phyloP scores from a whole-genome alignment of 2,329 filamentous ascomycete species.

The Venturia carpophila region DNA sequence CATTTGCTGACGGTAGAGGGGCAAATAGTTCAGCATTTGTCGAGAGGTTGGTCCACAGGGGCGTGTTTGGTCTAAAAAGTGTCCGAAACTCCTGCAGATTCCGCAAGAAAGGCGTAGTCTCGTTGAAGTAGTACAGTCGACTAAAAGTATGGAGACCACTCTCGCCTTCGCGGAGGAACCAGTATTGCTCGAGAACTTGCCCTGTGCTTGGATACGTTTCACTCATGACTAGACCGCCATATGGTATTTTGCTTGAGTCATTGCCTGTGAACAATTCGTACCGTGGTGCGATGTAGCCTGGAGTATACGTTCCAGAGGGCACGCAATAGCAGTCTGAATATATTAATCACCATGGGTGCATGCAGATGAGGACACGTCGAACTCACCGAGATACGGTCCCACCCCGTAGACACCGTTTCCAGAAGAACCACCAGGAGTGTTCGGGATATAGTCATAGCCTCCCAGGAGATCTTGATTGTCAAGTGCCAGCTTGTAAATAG shows the following conservation, averaged over 20 bases:
- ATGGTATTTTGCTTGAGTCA: constrained; percentile 32
- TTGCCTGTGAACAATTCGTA: constrained; percentile 10
- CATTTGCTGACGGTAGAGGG: constrained; percentile 42
- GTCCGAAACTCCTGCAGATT: constrained; percentile 50
- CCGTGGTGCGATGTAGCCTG: background rate
- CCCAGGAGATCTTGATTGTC: constrained; percentile 12
- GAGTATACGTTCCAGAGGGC: constrained; percentile 4
- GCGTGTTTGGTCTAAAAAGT: constrained; percentile 51
- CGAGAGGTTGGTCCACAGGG: constrained; percentile 55
- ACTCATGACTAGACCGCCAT: constrained; percentile 52
- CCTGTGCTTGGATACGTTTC: constrained; percentile 52
- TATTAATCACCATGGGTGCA: background rate
- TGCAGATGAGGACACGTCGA: background rate
- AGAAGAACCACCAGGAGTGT: constrained; percentile 8
- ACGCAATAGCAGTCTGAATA: constrained; percentile 11
- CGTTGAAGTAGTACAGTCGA: constrained; percentile 52
- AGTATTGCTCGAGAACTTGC: constrained; percentile 55
- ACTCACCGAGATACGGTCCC: constrained; percentile 13
- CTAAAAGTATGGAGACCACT: constrained; percentile 56
- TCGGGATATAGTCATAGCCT: background rate
- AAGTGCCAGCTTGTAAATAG: constrained; percentile 1
- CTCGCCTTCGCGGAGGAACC: constrained; percentile 55
- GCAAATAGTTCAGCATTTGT: constrained; percentile 50
- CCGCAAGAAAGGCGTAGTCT: constrained; percentile 50
- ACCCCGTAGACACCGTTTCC: constrained; percentile 10